phyloP scores from a whole-genome alignment of 768 basidiomycete species.

The Agaricus sinodeliciosus region DNA sequence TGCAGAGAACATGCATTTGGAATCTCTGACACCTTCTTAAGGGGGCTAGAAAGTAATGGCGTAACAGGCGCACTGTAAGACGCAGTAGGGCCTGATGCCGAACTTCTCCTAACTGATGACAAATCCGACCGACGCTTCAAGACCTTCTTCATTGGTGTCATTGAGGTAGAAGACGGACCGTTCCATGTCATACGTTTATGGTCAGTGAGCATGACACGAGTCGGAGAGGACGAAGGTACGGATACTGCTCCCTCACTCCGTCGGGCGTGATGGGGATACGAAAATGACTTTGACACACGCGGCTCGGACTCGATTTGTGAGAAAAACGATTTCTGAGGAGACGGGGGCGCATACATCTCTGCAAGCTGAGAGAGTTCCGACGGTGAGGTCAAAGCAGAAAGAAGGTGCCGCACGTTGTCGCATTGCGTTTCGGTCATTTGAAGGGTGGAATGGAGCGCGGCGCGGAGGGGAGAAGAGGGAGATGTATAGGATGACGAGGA shows the following conservation, averaged over 20 bases:
- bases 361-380: slow-evolving; percentile 68
- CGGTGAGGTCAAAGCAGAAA: slow-evolving; percentile 70
- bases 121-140: slow-evolving; percentile 33
- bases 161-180: slow-evolving; percentile 38
- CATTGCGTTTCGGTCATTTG: slow-evolving; percentile 74
- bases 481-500: slow-evolving; percentile 36
- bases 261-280: slow-evolving; percentile 19
- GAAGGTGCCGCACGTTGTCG: slow-evolving; percentile 74
- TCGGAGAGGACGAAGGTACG: slow-evolving; percentile 12
- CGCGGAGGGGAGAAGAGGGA: slow-evolving; percentile 53
- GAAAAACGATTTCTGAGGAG: slow-evolving; percentile 35
- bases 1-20: not conserved
- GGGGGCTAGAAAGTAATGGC: slow-evolving; percentile 17
- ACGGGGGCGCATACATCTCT: slow-evolving; percentile 86
- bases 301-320: slow-evolving; percentile 10
- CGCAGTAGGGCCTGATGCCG: not conserved
- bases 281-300: no score
- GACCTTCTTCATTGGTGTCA: slow-evolving; percentile 35
- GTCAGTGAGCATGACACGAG: slow-evolving; percentile 18
- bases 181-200: slow-evolving; percentile 73
- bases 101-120: slow-evolving; percentile 1
- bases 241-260: slow-evolving; percentile 21
- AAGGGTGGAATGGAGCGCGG: slow-evolving; percentile 67
- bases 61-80: slow-evolving; percentile 22
- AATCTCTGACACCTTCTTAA: slow-evolving; percentile 15